Evolutionary conservation across 1,284 basidiomycete genomes (phyloP).

Genomic region (Cutaneotrichosporon dermatis): DNA sequence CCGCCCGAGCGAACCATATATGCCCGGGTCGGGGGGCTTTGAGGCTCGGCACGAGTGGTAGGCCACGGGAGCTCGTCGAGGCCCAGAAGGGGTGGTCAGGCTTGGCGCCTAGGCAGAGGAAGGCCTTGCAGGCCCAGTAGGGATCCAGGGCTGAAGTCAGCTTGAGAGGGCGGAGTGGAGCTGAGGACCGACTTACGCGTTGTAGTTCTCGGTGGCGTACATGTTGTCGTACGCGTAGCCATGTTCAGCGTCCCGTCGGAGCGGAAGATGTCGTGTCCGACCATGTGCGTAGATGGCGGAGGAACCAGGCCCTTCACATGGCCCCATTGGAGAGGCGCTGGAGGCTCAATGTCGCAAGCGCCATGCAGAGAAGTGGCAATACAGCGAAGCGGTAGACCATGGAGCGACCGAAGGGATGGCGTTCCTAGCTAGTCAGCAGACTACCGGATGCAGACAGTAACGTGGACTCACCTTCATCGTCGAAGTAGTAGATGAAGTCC

Average conservation of each 20-base stretch:
- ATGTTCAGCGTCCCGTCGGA: constrained; percentile 68
- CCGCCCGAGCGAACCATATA: constrained; percentile 56
- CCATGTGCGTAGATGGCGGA: constrained; percentile 71
- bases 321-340: constrained; percentile 64
- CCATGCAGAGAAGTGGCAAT: constrained; percentile 72
- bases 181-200: not conserved
- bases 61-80: constrained; percentile 61
- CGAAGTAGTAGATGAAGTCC: constrained; percentile 71
- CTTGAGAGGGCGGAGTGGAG: constrained; percentile 56
- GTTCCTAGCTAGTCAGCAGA: constrained; percentile 52
- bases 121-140: constrained; percentile 77
- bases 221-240: constrained; percentile 51
- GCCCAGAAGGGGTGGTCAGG: constrained; percentile 68
- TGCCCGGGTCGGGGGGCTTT: constrained; percentile 62
- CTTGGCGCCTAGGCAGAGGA: constrained; percentile 61
- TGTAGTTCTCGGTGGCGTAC: constrained; percentile 6
- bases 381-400: constrained; percentile 73
- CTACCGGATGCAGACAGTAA: not conserved
- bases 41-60: constrained; percentile 38
- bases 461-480: constrained; percentile 58
- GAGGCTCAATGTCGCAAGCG: constrained; percentile 66
- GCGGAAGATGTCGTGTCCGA: constrained; percentile 53
- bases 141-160: constrained; percentile 71
- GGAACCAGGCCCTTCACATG: constrained; percentile 66
- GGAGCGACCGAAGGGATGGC: constrained; percentile 68